Percentiles rank a stretch among this genome's conserved stretches.
These are phyloP conservation scores for Fusarium devonianum DNA, from an alignment of 2,329 filamentous ascomycete species.

Conservation along the genomic window DNA sequence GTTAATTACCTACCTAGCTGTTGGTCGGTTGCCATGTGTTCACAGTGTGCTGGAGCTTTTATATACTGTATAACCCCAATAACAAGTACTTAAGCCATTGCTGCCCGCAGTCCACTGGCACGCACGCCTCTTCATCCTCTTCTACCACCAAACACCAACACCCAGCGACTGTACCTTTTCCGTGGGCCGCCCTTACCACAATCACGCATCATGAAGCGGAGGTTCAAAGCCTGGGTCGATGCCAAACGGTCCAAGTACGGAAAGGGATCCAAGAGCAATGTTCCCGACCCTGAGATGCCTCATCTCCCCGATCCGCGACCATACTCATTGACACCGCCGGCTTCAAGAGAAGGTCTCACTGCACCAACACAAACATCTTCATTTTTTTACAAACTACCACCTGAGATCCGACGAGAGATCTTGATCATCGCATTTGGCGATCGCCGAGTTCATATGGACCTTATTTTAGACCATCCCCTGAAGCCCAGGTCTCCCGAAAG, in stretches of 20 bases:
- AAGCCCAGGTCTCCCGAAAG: background rate
- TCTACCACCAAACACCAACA: no score
- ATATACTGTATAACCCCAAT: no score
- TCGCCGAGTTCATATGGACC: conserved; percentile 1
- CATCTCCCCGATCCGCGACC: background rate
- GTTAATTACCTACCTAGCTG: no score
- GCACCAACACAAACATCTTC: background rate
- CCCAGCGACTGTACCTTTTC: background rate
- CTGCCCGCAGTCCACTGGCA: no score
- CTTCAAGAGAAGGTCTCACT: background rate
- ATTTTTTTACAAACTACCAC: background rate
- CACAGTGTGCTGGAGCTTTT: no score
- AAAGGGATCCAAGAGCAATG: background rate
- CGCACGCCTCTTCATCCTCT: no score
- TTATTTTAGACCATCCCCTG: background rate
- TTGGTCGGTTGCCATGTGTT: no score
- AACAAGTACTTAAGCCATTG: no score
- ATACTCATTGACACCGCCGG: background rate
- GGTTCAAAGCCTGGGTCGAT: background rate
- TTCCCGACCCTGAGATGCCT: background rate
- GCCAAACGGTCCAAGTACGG: background rate
- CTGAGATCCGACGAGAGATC: background rate
- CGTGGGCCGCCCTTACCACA: no score
- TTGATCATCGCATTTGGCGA: background rate
- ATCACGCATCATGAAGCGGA: background rate